Evolutionary conservation across 306 rosid species (phyloP).

Genomic region (Pachyrhizus erosus): DNA sequence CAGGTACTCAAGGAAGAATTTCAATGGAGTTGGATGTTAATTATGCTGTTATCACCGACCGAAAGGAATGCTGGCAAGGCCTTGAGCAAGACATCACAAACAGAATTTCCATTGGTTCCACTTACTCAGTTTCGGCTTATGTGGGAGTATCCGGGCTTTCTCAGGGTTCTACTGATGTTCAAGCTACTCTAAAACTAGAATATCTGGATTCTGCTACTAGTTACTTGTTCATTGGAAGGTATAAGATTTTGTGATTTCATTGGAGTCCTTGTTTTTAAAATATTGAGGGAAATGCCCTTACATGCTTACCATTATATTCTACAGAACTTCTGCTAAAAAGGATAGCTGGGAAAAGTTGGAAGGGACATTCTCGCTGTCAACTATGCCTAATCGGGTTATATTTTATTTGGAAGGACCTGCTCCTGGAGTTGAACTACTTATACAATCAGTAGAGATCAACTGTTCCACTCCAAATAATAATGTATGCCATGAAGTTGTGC

Average conservation of each 20-base stretch:
- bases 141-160: slow-evolving; percentile 80
- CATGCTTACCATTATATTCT: slow-evolving; percentile 37
- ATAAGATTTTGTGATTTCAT: slow-evolving; percentile 17
- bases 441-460: slow-evolving; percentile 64
- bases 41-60: slow-evolving; percentile 70
- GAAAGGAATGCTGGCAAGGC: slow-evolving; percentile 95
- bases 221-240: slow-evolving; percentile 81
- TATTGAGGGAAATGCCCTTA: slow-evolving; percentile 24
- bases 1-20: slow-evolving; percentile 49
- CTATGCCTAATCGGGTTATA: slow-evolving; percentile 61
- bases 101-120: slow-evolving; percentile 57
- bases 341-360: slow-evolving; percentile 80
- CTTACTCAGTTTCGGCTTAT: slow-evolving; percentile 70
- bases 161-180: slow-evolving; percentile 68
- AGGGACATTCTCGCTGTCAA: slow-evolving; percentile 74
- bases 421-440: slow-evolving; percentile 76
- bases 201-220: slow-evolving; percentile 61
- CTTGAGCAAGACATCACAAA: slow-evolving; percentile 87
- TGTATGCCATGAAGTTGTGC: slow-evolving; percentile 55
- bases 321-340: slow-evolving; percentile 73
- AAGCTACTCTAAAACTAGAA: slow-evolving; percentile 84
- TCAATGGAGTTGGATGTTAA: slow-evolving; percentile 39
- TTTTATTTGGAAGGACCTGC: slow-evolving; percentile 96
- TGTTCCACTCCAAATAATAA: slow-evolving; percentile 53
- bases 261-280: slow-evolving; percentile 23